Base-by-base conservation (phyloP, 2,329 filamentous ascomycete genomes). In the Fusarium torulosum region DNA sequence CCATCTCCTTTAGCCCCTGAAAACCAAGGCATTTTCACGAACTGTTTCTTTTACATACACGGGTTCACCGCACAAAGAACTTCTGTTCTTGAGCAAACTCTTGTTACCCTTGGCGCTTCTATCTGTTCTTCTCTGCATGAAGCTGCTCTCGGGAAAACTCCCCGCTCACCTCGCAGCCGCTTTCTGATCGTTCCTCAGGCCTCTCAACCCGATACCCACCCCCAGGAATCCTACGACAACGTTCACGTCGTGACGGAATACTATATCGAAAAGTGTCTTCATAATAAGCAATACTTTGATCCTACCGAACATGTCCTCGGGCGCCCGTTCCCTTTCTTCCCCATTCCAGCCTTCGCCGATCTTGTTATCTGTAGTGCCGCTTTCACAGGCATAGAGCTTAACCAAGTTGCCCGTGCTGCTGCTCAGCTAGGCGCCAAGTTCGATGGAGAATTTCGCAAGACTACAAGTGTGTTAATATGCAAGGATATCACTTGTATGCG, bases 201-300 rank as follows among this genome's bases (percentile, higher is more conserved):
- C 9, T 84, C 84, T 0, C 79, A 80, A 15, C 79, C 83, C 2
- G 78, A 81, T 2, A 79, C 80, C 0, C 83, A 84, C 44, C 85
- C 79, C 10, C 71, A 69, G 10, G 58, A 75, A 10, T 72, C 73
- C 6, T 76, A 80, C 45, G 80, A 79, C 20, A 66, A 77, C 27
- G 74, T 86, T 9, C 75, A 83, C 50, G 76, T 86, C 42, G 89
- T 97, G 31, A 98, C 94, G 13, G 94, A 97, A 75, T 96, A 96
- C 84, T 99, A 95, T 86, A 85, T 99, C 52, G 96, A 99, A 79
- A 88, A 89, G 46, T 98, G 95, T 76, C 82, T 99, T 38, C 89
- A 94, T 75, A 87, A 88, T 66, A 96, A 92, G 77, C 81, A 80
- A 25, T 86, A 95, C 70, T 83, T 93, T 45, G 82, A 91, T 29